Evolutionary conservation across 1,139 yeast species (phyloP).

Genomic region (Meyerozyma sp.): DNA sequence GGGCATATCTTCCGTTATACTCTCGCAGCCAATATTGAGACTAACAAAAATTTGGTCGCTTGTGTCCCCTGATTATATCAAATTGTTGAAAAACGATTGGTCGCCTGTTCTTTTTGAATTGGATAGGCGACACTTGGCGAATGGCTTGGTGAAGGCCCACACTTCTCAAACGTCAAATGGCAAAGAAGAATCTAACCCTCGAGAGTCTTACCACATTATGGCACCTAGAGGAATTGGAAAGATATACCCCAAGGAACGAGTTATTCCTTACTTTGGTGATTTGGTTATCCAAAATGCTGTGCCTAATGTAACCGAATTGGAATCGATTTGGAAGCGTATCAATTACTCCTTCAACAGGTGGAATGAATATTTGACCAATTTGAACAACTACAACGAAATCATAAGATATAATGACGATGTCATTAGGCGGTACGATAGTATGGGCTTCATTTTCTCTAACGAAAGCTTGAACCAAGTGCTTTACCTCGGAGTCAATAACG

Average conservation of each 20-base stretch:
- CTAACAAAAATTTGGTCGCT: conserved; percentile 71
- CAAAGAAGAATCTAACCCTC: conserved; percentile 13
- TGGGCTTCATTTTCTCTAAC: conserved; percentile 44
- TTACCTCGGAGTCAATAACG: conserved; percentile 34
- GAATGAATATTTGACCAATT: conserved; percentile 57
- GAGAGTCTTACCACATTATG: conserved; percentile 62
- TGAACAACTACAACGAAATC: conserved; percentile 32
- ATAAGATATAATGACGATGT: conserved; percentile 42
- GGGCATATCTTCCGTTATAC: conserved; percentile 78
- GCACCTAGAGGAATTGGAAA: conserved; percentile 89
- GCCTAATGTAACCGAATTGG: conserved; percentile 52
- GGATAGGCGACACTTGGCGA: conserved; percentile 63
- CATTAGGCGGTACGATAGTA: conserved; percentile 35
- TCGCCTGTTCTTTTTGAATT: conserved; percentile 89
- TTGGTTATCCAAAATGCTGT: conserved; percentile 35
- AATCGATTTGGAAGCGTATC: conserved; percentile 61
- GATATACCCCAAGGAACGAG: conserved; percentile 68
- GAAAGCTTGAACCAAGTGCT: conserved; percentile 43
- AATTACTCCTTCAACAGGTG: conserved; percentile 75
- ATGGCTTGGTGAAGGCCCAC: conserved; percentile 14
- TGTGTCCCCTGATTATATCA: conserved; percentile 58
- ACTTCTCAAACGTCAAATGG: conserved; percentile 11
- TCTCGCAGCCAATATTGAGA: conserved; percentile 79
- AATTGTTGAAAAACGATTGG: conserved; percentile 77
- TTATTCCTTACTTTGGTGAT: conserved; percentile 91